Evolutionary conservation across 805 yeast genomes (phyloP).

Genomic region (Saturnispora silvae): DNA sequence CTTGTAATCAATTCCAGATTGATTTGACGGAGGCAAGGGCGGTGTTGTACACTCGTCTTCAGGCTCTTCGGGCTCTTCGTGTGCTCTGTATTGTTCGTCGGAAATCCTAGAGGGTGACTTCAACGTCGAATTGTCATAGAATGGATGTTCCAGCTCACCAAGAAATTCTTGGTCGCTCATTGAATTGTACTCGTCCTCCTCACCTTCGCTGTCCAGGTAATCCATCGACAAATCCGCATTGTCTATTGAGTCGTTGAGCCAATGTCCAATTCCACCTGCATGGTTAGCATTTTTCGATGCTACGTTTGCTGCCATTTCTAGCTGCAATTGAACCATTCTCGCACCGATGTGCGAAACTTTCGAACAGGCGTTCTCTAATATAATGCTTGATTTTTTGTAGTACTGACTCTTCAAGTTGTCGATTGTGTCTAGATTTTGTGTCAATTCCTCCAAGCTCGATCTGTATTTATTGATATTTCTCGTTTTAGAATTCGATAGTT

Average conservation of each 20-base stretch:
- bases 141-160: background rate
- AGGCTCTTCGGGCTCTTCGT: background rate
- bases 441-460: constrained; percentile 53
- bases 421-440: constrained; percentile 68
- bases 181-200: background rate
- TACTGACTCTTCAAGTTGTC: constrained; percentile 68
- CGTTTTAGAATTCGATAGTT: constrained; percentile 46
- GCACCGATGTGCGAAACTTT: constrained; percentile 46
- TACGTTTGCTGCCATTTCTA: constrained; percentile 69
- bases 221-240: background rate
- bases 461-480: constrained; percentile 63
- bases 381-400: constrained; percentile 50
- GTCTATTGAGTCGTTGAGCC: constrained; percentile 1
- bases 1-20: background rate
- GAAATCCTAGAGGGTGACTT: background rate
- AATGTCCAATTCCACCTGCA: constrained; percentile 63
- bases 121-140: background rate
- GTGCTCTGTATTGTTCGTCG: constrained; percentile 1
- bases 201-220: constrained; percentile 1
- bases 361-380: constrained; percentile 53
- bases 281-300: constrained; percentile 84
- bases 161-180: constrained; percentile 1
- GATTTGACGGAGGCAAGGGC: background rate
- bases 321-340: constrained; percentile 63
- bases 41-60: no score